Evolutionary conservation across 2,329 filamentous ascomycete genomes (phyloP).

Genomic region (Cladosporium velox): DNA sequence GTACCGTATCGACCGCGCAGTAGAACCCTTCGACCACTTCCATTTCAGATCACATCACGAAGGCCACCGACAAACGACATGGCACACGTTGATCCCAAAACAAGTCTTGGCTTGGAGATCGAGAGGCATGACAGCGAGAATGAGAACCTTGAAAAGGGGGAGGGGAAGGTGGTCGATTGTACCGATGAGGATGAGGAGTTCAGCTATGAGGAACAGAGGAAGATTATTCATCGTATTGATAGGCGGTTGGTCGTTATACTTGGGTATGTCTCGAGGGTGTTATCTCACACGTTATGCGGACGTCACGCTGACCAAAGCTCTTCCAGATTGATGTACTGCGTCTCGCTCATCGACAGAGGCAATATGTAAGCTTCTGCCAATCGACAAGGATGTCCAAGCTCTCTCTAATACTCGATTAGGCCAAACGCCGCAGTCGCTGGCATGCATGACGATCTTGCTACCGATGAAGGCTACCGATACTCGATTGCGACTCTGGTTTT

Average conservation of each 20-base stretch:
- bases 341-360: conserved; percentile 76
- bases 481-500: conserved; percentile 66
- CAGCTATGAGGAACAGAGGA: conserved; percentile 24
- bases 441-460: conserved; percentile 42
- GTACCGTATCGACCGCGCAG: background rate
- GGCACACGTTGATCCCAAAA: background rate
- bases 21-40: background rate
- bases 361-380: conserved; percentile 54
- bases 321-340: conserved; percentile 53
- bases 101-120: background rate
- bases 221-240: conserved; percentile 69
- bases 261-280: background rate
- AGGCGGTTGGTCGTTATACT: conserved; percentile 46
- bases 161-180: background rate
- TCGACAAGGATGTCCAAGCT: background rate
- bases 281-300: background rate
- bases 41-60: background rate
- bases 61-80: background rate
- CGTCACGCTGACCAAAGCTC: background rate
- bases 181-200: conserved; percentile 18
- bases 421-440: conserved; percentile 71
- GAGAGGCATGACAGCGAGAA: background rate
- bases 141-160: background rate
- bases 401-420: background rate
- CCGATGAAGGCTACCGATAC: conserved; percentile 19